A percentile compares a stretch with the other conserved stretches of the same genome.
These are phyloP conservation scores for Rhodocollybia butyracea DNA, from an alignment of 768 basidiomycete species.

Conservation along the genomic window DNA sequence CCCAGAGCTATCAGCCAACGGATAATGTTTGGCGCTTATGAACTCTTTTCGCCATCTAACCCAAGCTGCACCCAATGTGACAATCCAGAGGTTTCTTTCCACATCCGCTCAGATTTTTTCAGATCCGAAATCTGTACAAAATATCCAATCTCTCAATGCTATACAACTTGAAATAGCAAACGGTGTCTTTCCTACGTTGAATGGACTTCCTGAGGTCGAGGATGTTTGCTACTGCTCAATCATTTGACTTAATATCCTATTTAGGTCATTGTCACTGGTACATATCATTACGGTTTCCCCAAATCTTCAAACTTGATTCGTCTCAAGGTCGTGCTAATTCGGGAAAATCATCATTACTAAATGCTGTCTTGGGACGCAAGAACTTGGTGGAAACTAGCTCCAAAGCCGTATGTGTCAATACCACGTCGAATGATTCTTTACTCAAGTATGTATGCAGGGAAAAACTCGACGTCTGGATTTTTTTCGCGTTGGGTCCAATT, in stretches of 20 bases:
- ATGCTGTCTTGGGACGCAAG: slow-evolving; percentile 59
- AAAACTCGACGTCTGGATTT: slow-evolving; percentile 73
- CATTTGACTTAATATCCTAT: background rate
- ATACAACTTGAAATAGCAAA: background rate
- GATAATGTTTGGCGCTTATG: no score
- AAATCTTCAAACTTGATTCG: background rate
- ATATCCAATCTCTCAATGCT: background rate
- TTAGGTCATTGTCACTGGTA: slow-evolving; percentile 1
- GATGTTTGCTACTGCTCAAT: background rate
- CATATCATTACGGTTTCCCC: no score
- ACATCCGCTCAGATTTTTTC: background rate
- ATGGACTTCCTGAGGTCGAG: background rate
- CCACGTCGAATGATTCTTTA: background rate
- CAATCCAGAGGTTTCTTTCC: no score
- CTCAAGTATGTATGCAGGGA: slow-evolving; percentile 40
- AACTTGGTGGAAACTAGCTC: slow-evolving; percentile 61
- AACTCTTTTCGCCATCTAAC: no score
- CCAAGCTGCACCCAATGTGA: no score
- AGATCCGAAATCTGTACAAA: background rate
- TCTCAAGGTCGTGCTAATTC: slow-evolving; percentile 68
- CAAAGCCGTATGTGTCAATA: slow-evolving; percentile 52
- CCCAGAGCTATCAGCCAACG: no score
- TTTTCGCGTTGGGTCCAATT: slow-evolving; percentile 57
- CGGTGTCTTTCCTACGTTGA: background rate
- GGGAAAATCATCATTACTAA: slow-evolving; percentile 74